These are phyloP conservation scores for Russula earlei DNA, from an alignment of 768 basidiomycete genomes.

Conservation along the genomic window DNA sequence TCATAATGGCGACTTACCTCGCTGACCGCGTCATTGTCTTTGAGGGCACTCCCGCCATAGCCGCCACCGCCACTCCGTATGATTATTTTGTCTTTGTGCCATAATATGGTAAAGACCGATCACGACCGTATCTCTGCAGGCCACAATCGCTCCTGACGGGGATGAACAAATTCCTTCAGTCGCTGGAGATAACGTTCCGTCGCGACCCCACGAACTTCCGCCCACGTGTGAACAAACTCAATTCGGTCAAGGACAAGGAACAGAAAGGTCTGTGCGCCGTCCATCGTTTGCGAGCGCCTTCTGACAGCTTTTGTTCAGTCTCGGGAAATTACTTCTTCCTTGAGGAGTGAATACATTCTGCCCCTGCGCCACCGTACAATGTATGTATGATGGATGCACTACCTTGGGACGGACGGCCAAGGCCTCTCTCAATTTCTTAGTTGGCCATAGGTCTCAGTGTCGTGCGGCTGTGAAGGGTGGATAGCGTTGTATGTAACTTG, in stretches of 20 bases:
- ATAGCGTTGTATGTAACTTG: conserved; percentile 3
- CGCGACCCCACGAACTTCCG: conserved; percentile 94
- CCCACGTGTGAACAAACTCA: conserved; percentile 76
- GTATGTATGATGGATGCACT: neutral
- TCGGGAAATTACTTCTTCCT: conserved; percentile 91
- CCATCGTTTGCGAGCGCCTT: neutral
- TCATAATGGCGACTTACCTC: conserved; percentile 99
- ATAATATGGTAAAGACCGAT: neutral
- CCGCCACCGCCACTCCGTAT: conserved; percentile 87
- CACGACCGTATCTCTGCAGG: conserved; percentile 31
- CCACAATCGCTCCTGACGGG: conserved; percentile 92
- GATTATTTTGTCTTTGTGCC: conserved; percentile 24
- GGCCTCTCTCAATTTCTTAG: neutral
- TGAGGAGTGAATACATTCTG: conserved; percentile 46
- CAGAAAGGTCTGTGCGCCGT: conserved; percentile 54
- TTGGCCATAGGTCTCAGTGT: neutral
- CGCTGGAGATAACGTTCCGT: conserved; percentile 95
- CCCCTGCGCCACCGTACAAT: neutral
- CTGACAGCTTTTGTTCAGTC: conserved; percentile 31
- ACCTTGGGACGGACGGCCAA: neutral
- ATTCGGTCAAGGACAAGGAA: conserved; percentile 82
- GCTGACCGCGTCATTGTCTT: conserved; percentile 96
- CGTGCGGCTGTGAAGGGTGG: neutral
- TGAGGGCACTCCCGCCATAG: conserved; percentile 74
- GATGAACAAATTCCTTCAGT: conserved; percentile 96